Conservation (phyloP, 371 early-diverging fungal species). For the Mortierella sp. region DNA sequence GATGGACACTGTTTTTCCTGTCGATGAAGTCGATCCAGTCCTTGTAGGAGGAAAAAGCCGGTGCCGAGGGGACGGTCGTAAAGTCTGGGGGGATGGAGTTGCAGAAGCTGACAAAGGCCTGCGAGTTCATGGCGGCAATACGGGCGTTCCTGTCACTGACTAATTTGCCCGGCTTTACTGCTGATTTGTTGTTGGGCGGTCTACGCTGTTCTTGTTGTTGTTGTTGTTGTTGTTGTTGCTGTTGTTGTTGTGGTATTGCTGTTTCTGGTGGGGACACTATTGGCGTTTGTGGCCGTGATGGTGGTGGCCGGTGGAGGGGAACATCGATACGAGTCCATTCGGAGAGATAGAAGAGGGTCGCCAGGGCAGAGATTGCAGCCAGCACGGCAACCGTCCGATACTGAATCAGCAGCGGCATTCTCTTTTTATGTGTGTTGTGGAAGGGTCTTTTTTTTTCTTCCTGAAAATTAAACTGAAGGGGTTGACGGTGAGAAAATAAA, state of each 20-base stretch:
- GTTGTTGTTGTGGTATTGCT: neutral
- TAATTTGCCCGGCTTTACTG: neutral
- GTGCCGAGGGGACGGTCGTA: neutral
- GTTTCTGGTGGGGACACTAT: neutral
- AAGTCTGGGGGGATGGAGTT: conserved; percentile 1
- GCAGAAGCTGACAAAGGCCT: conserved; percentile 39
- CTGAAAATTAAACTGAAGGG: neutral
- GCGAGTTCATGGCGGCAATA: conserved; percentile 21
- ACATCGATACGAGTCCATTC: conserved; percentile 23
- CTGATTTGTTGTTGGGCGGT: conserved; percentile 5
- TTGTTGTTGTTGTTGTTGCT: neutral
- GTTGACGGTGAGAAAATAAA: neutral
- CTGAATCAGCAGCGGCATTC: conserved; percentile 17
- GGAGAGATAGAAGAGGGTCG: conserved; percentile 34
- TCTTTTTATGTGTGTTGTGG: neutral
- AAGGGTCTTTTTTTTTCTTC: neutral
- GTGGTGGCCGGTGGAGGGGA: neutral
- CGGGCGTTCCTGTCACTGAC: conserved; percentile 38
- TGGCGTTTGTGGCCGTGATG: neutral
- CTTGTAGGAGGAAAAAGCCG: conserved; percentile 17
- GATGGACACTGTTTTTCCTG: conserved; percentile 1
- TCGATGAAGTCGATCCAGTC: conserved; percentile 29
- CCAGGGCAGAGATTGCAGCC: conserved; percentile 24
- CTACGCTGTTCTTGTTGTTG: neutral
- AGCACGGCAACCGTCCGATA: conserved; percentile 26